Conservation (phyloP, 2,329 filamentous ascomycete genomes). For the Talaromyces rugulosus region DNA sequence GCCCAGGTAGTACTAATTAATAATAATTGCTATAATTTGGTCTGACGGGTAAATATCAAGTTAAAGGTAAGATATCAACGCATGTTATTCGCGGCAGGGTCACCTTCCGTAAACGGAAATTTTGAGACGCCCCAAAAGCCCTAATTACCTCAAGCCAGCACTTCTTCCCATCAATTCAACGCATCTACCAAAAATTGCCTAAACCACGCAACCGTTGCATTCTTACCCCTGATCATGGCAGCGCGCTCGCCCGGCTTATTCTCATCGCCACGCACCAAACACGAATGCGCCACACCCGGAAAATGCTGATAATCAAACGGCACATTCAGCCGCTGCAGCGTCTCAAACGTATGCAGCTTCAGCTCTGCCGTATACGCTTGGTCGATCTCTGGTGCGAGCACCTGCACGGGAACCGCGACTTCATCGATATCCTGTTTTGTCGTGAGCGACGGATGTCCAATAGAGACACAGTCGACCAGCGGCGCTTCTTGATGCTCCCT, state of each 20-base stretch:
- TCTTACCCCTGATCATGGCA: conserved; percentile 47
- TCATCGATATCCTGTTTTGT: conserved; percentile 45
- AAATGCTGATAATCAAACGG: conserved; percentile 51
- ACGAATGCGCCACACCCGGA: conserved; percentile 47
- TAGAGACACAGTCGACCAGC: conserved; percentile 45
- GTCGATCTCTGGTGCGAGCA: conserved; percentile 51
- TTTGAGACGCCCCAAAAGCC: neutral
- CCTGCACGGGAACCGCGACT: conserved; percentile 47
- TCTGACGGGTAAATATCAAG: too few species aligned
- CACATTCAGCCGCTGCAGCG: conserved; percentile 35
- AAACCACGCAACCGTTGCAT: conserved; percentile 46
- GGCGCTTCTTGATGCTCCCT: conserved; percentile 25
- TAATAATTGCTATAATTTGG: neutral
- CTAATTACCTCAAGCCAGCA: neutral
- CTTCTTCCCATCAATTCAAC: neutral
- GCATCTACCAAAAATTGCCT: conserved; percentile 16
- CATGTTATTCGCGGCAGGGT: neutral
- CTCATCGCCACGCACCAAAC: conserved; percentile 40
- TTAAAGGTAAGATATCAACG: neutral
- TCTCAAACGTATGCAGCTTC: conserved; percentile 41
- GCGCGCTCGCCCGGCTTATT: conserved; percentile 36
- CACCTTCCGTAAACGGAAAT: neutral
- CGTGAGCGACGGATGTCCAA: conserved; percentile 44
- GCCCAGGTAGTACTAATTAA: neutral
- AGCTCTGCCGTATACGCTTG: conserved; percentile 40